Base-by-base conservation (phyloP, 345 rosid species). In the Odontarrhena argentea region DNA sequence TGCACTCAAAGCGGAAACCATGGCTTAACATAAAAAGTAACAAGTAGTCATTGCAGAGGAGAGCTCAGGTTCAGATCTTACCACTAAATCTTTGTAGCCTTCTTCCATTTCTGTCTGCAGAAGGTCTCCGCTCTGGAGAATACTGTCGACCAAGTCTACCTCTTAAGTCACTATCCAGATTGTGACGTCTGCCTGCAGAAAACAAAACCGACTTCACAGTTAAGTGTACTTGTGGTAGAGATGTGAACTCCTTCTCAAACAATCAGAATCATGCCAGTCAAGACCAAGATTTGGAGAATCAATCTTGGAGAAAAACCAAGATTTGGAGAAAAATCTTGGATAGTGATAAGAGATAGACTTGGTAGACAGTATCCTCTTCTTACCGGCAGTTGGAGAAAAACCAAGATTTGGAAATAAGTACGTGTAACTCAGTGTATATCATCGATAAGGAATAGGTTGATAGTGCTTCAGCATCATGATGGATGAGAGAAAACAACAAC, bases 111-210 rank as follows among this genome's bases (percentile, higher is more conserved):
- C 84, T 77, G 66, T 70, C 78, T 3, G 80, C 76, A 56, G 97
- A 81, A 76, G 78, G 73, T 67, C 81, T 87, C 67, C 59, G 74
- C 74, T 67, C 78, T 12, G 90, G 89, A 74, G 96, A 91, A 66
- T 68, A 73, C 64, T 87, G 93, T 71, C 79, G 80, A 60, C 84
- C 96, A 81, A 89, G 89, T 73, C 74, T 91, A 78, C 79, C 77
- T 80, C 99, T 87, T 79, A 91, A 80, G 80, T 95, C 97, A 75
- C 76, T 73, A 74, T 78, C 87, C 54, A 80, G 71, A 81, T 76
- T 55, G 71, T 77, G 85, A 34, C 74, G 75, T 74, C 82, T 82
- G 63, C 88, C 99, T 95, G 83, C 69, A 79, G 63, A n/a, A 51
- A 69, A 64, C 48, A 12, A 55, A 63, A 59, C 38, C 58, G 42